These are phyloP conservation scores for Papiliotrema laurentii DNA, from an alignment of 1,284 basidiomycete species.

Conservation along the genomic window DNA sequence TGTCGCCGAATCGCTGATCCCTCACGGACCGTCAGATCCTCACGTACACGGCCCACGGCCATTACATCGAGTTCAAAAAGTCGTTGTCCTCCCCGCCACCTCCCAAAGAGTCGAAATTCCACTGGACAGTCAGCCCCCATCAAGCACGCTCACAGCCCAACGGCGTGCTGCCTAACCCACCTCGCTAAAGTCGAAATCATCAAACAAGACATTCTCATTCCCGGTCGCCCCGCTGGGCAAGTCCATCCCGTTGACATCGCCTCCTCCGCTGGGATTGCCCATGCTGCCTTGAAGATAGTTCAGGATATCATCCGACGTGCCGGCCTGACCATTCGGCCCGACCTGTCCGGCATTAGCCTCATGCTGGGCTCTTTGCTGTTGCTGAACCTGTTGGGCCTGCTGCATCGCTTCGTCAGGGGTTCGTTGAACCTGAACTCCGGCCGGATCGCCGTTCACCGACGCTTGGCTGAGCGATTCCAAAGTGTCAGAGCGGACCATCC, in stretches of 20 bases:
- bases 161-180: too few relatives aligned
- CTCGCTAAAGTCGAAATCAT: conserved; percentile 4
- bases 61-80: too few relatives aligned
- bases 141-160: too few relatives aligned
- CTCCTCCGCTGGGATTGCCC: not conserved
- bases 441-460: not conserved
- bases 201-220: not conserved
- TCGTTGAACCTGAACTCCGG: not conserved
- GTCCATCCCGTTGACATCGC: not conserved
- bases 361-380: not conserved
- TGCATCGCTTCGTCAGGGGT: not conserved
- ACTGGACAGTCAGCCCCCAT: too few relatives aligned
- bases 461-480: not conserved
- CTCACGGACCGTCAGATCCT: too few relatives aligned
- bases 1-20: too few relatives aligned
- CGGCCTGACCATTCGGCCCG: not conserved
- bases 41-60: too few relatives aligned
- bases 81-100: too few relatives aligned
- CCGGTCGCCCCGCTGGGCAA: not conserved
- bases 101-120: too few relatives aligned
- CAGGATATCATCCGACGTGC: not conserved
- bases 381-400: not conserved
- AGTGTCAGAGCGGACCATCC: not conserved
- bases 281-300: too few relatives aligned
- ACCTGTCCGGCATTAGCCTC: not conserved